These are phyloP conservation scores for Zancudomyces culisetae DNA, from an alignment of 371 early-diverging fungal species.

Conservation along the genomic window DNA sequence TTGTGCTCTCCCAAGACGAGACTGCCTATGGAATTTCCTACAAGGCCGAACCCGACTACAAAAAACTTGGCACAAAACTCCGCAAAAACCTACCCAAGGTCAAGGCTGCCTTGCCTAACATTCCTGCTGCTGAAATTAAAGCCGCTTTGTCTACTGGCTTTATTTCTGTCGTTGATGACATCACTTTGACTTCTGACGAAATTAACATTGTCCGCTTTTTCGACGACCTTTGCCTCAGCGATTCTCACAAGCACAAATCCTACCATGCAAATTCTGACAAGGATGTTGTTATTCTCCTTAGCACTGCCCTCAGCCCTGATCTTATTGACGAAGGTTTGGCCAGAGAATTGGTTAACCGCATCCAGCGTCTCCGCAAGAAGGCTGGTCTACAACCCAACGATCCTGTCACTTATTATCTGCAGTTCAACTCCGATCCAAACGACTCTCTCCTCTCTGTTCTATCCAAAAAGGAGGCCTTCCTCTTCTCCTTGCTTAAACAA, in stretches of 20 bases:
- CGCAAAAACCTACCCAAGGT: slow-evolving; percentile 78
- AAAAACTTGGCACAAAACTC: slow-evolving; percentile 70
- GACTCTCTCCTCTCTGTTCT: slow-evolving; percentile 47
- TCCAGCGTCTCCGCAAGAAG: slow-evolving; percentile 96
- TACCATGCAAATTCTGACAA: slow-evolving; percentile 61
- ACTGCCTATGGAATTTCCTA: slow-evolving; percentile 81
- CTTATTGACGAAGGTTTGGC: slow-evolving; percentile 86
- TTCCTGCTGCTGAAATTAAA: slow-evolving; percentile 66
- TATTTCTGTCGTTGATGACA: slow-evolving; percentile 63
- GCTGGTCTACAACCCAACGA: slow-evolving; percentile 71
- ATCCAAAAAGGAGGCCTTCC: slow-evolving; percentile 43
- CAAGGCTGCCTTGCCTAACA: slow-evolving; percentile 60
- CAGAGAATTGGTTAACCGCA: slow-evolving; percentile 94
- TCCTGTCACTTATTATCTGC: slow-evolving; percentile 60
- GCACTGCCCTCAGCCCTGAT: slow-evolving; percentile 57
- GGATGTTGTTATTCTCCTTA: slow-evolving; percentile 81
- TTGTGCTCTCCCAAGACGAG: slow-evolving; percentile 79
- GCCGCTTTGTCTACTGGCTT: slow-evolving; percentile 44
- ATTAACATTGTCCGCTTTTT: slow-evolving; percentile 64
- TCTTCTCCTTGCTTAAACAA: slow-evolving; percentile 53
- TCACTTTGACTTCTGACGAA: slow-evolving; percentile 61
- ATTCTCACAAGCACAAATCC: slow-evolving; percentile 8
- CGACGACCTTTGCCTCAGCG: slow-evolving; percentile 32
- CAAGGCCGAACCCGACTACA: slow-evolving; percentile 74
- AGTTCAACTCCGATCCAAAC: slow-evolving; percentile 46